These are phyloP conservation scores for Postia placenta DNA, from an alignment of 768 basidiomycete species.

Conservation along the genomic window DNA sequence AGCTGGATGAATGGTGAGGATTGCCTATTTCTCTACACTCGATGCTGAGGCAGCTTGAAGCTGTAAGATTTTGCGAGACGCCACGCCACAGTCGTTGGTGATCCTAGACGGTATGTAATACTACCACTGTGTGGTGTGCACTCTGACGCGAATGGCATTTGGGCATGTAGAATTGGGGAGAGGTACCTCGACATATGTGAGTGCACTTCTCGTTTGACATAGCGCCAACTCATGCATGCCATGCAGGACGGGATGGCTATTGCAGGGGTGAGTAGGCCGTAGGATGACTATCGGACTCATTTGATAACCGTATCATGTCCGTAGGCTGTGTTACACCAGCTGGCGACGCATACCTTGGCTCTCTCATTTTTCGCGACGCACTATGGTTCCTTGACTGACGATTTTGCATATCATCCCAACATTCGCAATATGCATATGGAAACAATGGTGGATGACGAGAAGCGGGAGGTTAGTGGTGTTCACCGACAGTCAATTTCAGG, in stretches of 20 bases:
- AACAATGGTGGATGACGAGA: conserved; percentile 88
- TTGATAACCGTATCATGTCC: conserved; percentile 1
- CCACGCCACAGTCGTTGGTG: conserved; percentile 89
- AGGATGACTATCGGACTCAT: neutral
- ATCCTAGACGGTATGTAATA: conserved; percentile 78
- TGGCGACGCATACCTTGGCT: conserved; percentile 88
- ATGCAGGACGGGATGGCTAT: conserved; percentile 96
- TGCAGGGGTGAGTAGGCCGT: conserved; percentile 76
- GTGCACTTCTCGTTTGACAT: conserved; percentile 21
- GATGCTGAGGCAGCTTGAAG: no score
- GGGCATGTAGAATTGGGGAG: no score
- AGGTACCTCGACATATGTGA: conserved; percentile 91
- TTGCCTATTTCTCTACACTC: no score
- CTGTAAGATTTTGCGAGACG: conserved; percentile 89
- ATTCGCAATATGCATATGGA: conserved; percentile 96
- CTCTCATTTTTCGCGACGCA: conserved; percentile 97
- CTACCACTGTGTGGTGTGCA: neutral
- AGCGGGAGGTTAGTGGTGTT: conserved; percentile 58
- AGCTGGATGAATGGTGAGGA: conserved; percentile 93
- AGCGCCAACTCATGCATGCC: conserved; percentile 4
- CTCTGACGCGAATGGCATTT: neutral
- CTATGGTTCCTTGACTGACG: conserved; percentile 92
- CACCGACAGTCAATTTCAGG: neutral
- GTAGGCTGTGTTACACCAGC: conserved; percentile 87
- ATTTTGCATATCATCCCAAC: conserved; percentile 88